Base-by-base conservation (phyloP, 257 asterid species). In the Primulina eburnea region DNA sequence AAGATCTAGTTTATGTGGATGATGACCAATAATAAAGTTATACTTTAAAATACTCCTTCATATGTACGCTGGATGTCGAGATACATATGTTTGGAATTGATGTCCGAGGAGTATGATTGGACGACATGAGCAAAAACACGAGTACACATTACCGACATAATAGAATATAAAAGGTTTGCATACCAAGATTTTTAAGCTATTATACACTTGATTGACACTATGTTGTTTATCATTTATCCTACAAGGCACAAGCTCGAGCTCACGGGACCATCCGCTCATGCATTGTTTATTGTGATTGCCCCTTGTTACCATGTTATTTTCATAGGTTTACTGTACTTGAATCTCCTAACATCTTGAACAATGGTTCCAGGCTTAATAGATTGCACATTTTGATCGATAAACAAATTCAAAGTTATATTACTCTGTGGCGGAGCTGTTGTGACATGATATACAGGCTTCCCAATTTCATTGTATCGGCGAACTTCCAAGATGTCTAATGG, bases 401-500 rank as follows among this genome's bases (percentile, higher is more conserved):
- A 67, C n/a, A 68, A 69, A 18, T 17, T 20, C 18, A 20, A 53
- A 70, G 68, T 34, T 9, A 40, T n/a, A 28, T 24, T 33, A 8
- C 38, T 57, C 17, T 35, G 68, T 21, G 20, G 60, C 65, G 58
- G 24, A 38, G 72, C 50, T 74, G 69, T 7, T 53, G 68, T 62
- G 64, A 33, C 69, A 52, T 75, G 71, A 63, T 72, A 62, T 20
- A 62, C 57, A 37, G 64, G 64, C 50, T 37, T 30, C 47, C 70
- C 29, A 53, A 72, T 60, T 40, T 61, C 60, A 56, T 69, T 53
- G 26, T 21, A 30, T 64, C 17, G 2, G 55, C 6, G 18, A 64
- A 37, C 65, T 73, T 69, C 58, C 68, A 64, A 70, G 14, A 83
- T 83, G 87, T 59, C 85, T 20, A 68, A 67, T 29, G 81, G 79